Conservation (phyloP, 2,329 filamentous ascomycete species). For the Aspergillus fijiensis region DNA sequence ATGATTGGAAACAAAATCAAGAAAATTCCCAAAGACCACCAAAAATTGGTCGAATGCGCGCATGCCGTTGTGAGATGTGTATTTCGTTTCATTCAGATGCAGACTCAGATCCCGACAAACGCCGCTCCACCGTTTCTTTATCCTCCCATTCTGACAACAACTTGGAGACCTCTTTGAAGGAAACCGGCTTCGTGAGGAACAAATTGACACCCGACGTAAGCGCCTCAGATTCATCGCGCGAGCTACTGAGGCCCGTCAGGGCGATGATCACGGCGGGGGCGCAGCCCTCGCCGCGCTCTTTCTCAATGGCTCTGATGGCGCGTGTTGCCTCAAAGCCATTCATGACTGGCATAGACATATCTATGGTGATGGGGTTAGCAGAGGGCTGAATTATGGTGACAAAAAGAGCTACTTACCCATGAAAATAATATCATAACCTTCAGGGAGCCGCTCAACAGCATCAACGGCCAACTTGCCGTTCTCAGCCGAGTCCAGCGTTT, state of each 20-base stretch:
- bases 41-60: background rate
- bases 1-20: background rate
- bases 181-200: conserved; percentile 50
- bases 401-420: conserved; percentile 34
- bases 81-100: background rate
- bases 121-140: conserved; percentile 1
- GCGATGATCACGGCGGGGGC: conserved; percentile 45
- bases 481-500: conserved; percentile 39
- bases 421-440: conserved; percentile 47
- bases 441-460: conserved; percentile 32
- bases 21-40: background rate
- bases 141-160: conserved; percentile 38
- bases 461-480: conserved; percentile 47
- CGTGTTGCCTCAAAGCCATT: conserved; percentile 50
- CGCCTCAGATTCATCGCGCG: conserved; percentile 46
- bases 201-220: conserved; percentile 46
- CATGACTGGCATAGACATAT: conserved; percentile 52
- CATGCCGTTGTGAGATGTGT: background rate
- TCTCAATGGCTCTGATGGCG: conserved; percentile 46
- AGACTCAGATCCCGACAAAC: background rate
- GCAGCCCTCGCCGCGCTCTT: conserved; percentile 29
- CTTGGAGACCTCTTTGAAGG: conserved; percentile 44
- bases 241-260: conserved; percentile 46
- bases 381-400: background rate
- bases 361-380: conserved; percentile 15